Conservation (phyloP, 169 alveolate species). For the Babesia gibsoni region DNA sequence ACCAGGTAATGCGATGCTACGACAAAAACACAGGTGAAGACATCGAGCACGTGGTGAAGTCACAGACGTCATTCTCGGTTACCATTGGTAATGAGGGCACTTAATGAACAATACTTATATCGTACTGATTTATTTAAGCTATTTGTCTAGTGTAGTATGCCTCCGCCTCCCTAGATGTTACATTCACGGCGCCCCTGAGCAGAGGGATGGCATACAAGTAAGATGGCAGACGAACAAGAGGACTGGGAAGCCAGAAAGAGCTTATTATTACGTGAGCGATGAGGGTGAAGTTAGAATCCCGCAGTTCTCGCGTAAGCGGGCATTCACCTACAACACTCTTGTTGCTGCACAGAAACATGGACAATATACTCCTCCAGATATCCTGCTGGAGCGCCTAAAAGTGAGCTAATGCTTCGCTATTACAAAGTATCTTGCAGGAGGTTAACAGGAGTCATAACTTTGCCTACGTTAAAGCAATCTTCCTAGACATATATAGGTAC, state of each 20-base stretch:
- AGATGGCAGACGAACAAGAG: neutral
- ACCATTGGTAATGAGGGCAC: conserved; percentile 61
- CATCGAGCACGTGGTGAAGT: conserved; percentile 42
- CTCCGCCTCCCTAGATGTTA: neutral
- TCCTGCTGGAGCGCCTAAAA: conserved; percentile 17
- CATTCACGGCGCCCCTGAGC: neutral
- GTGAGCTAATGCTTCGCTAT: neutral
- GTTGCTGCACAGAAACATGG: conserved; percentile 1
- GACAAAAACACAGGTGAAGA: conserved; percentile 51
- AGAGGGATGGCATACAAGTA: neutral
- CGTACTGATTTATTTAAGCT: neutral
- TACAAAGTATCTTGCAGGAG: neutral
- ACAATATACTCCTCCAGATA: neutral
- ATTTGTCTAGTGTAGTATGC: neutral
- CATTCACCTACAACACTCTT: conserved; percentile 9
- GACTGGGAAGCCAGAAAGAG: neutral
- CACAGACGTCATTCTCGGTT: conserved; percentile 53
- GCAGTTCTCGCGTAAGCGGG: conserved; percentile 5
- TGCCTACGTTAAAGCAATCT: conserved; percentile 14
- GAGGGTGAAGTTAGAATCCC: conserved; percentile 37
- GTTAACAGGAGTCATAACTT: neutral
- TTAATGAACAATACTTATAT: conserved; percentile 1
- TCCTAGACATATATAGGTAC: conserved; percentile 32
- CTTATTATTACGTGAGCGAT: conserved; percentile 23
- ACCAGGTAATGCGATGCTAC: conserved; percentile 46